Percentiles rank a stretch among this genome's conserved stretches.
These are phyloP conservation scores for Helicostylum pulchrum DNA, from an alignment of 192 early-diverging fungal genomes.

Conservation along the genomic window DNA sequence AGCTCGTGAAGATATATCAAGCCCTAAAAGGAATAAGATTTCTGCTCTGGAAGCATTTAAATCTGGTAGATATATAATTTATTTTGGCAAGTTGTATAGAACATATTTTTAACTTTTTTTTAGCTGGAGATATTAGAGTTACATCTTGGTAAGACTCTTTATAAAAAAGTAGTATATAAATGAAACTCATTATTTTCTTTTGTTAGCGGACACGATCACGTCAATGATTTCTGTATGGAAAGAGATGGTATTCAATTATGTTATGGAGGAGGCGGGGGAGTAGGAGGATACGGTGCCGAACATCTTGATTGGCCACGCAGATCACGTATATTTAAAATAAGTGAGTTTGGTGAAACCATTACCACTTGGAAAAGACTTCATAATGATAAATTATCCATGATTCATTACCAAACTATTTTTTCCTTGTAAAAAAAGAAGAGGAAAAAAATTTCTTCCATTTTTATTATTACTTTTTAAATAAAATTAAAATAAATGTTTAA, in stretches of 20 bases:
- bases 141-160: slow-evolving; percentile 16
- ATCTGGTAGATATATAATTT: slow-evolving; percentile 9
- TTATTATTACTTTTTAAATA: not conserved
- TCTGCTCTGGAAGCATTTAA: slow-evolving; percentile 16
- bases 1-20: slow-evolving; percentile 19
- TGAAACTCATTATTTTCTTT: not conserved
- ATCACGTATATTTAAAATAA: slow-evolving; percentile 39
- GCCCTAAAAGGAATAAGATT: slow-evolving; percentile 7
- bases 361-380: slow-evolving; percentile 46
- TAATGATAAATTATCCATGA: slow-evolving; percentile 33
- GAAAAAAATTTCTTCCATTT: not conserved
- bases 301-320: slow-evolving; percentile 35
- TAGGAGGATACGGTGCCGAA: slow-evolving; percentile 39
- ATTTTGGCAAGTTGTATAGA: not conserved
- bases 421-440: slow-evolving; percentile 2
- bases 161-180: not conserved
- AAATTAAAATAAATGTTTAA: slow-evolving; percentile 1
- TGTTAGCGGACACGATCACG: slow-evolving; percentile 30
- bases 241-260: slow-evolving; percentile 41
- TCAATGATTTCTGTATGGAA: slow-evolving; percentile 39
- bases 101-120: not conserved
- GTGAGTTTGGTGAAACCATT: slow-evolving; percentile 30
- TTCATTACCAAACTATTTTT: slow-evolving; percentile 39
- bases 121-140: slow-evolving; percentile 27
- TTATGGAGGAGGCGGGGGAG: slow-evolving; percentile 42